Percentiles rank a stretch among this genome's conserved stretches.
Conservation (phyloP, 1,139 yeast genomes). For the Candida sp. region DNA sequence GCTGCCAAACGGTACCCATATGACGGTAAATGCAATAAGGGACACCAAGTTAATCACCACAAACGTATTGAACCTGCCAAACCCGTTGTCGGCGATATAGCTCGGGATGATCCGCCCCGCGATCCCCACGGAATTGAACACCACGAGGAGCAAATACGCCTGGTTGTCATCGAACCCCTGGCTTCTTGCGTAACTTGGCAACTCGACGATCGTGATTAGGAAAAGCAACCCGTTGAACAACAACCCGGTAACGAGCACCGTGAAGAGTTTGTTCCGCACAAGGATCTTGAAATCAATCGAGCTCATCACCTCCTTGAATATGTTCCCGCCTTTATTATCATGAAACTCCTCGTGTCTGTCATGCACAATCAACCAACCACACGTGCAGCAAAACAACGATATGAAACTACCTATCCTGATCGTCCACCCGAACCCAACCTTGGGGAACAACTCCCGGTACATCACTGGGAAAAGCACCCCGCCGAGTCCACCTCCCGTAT, state of each 20-base stretch:
- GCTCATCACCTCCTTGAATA: constrained; percentile 18
- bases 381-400: constrained; percentile 18
- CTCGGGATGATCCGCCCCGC: constrained; percentile 35
- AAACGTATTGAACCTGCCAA: constrained; percentile 34
- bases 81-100: constrained; percentile 28
- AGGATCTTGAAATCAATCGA: constrained; percentile 29
- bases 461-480: constrained; percentile 31
- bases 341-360: constrained; percentile 26
- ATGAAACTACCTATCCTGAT: constrained; percentile 28
- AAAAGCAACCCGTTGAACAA: constrained; percentile 37
- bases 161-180: constrained; percentile 24
- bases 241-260: constrained; percentile 29
- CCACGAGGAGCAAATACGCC: constrained; percentile 29
- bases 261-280: constrained; percentile 27
- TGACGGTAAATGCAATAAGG: constrained; percentile 24
- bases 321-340: constrained; percentile 3
- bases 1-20: constrained; percentile 34
- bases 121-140: constrained; percentile 32
- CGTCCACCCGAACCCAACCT: constrained; percentile 34
- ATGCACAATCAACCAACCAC: constrained; percentile 20
- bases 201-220: constrained; percentile 26
- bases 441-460: constrained; percentile 23
- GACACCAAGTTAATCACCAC: constrained; percentile 23
- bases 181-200: constrained; percentile 33
- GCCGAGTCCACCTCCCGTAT: constrained; percentile 34